These are phyloP conservation scores for Phytophthora boehmeriae DNA, from an alignment of 352 stramenopile species.

Conservation along the genomic window DNA sequence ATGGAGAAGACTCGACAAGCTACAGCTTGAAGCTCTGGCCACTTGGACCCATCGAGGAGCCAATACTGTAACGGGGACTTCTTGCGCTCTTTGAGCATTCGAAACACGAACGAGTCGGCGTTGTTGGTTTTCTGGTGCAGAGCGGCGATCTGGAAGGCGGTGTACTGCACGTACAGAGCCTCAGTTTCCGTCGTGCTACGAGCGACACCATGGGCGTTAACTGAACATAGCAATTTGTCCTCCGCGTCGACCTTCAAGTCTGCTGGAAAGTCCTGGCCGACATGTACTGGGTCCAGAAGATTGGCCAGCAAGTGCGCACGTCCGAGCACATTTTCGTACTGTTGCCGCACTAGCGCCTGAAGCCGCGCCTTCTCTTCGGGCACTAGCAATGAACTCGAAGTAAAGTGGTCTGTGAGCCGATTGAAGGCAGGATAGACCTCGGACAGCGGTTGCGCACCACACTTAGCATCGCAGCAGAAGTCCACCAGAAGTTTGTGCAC, in stretches of 20 bases:
- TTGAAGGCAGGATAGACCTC: constrained; percentile 43
- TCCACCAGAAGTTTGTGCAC: constrained; percentile 26
- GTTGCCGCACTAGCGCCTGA: constrained; percentile 22
- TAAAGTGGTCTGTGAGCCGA: constrained; percentile 28
- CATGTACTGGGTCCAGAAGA: constrained; percentile 50
- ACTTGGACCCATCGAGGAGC: constrained; percentile 53
- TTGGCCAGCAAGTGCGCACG: constrained; percentile 36
- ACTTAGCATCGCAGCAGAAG: constrained; percentile 11
- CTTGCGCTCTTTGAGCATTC: constrained; percentile 54
- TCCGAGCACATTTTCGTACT: constrained; percentile 25
- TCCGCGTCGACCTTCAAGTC: constrained; percentile 42
- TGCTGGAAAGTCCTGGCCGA: constrained; percentile 40
- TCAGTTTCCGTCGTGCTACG: constrained; percentile 36
- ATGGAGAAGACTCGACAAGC: constrained; percentile 48
- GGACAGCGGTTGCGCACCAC: constrained; percentile 29
- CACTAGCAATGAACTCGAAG: constrained; percentile 20
- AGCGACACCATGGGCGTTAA: constrained; percentile 21
- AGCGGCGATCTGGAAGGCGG: constrained; percentile 45
- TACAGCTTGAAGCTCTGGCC: constrained; percentile 51
- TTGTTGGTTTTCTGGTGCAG: constrained; percentile 37
- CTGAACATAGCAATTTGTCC: constrained; percentile 35
- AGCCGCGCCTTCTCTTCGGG: constrained; percentile 34
- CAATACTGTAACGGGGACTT: constrained; percentile 60
- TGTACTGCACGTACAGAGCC: constrained; percentile 51
- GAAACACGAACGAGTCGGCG: constrained; percentile 41